Evolutionary conservation across 371 early-diverging fungal genomes (phyloP).

Genomic region (Mucor plumbeus): DNA sequence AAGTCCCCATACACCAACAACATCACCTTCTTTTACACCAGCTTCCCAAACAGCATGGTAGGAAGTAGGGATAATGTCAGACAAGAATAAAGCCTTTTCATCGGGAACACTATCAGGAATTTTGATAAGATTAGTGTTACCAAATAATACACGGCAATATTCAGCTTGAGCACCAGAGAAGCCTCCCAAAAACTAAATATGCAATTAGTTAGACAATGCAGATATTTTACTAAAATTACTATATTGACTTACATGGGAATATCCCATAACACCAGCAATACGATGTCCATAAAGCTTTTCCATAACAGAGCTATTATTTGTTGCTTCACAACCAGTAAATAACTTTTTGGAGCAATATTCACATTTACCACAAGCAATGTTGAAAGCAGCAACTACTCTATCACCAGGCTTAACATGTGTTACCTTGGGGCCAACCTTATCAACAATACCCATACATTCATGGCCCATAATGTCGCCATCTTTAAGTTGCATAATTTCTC

Average conservation of each 20-base stretch:
- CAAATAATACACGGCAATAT: conserved; percentile 62
- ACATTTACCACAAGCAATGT: conserved; percentile 66
- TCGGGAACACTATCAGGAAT: conserved; percentile 54
- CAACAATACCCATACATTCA: conserved; percentile 53
- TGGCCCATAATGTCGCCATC: conserved; percentile 46
- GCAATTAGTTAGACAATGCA: not conserved
- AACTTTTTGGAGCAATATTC: conserved; percentile 50
- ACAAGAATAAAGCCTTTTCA: conserved; percentile 61
- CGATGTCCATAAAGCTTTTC: conserved; percentile 63
- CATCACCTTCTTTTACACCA: conserved; percentile 51
- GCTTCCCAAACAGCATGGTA: conserved; percentile 58
- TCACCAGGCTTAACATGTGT: conserved; percentile 53
- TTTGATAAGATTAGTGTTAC: conserved; percentile 62
- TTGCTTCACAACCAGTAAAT: conserved; percentile 56
- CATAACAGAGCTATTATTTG: conserved; percentile 60
- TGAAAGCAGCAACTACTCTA: conserved; percentile 50
- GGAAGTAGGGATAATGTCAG: conserved; percentile 65
- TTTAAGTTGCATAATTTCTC: conserved; percentile 59
- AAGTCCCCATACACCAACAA: conserved; percentile 62
- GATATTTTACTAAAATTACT: not conserved
- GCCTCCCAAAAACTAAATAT: conserved; percentile 29
- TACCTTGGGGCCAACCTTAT: conserved; percentile 49
- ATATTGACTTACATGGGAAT: conserved; percentile 45
- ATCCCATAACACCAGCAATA: conserved; percentile 60
- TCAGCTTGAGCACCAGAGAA: conserved; percentile 60